phyloP scores from a whole-genome alignment of 208 protist genomes.

The Angomonas ambiguus region DNA sequence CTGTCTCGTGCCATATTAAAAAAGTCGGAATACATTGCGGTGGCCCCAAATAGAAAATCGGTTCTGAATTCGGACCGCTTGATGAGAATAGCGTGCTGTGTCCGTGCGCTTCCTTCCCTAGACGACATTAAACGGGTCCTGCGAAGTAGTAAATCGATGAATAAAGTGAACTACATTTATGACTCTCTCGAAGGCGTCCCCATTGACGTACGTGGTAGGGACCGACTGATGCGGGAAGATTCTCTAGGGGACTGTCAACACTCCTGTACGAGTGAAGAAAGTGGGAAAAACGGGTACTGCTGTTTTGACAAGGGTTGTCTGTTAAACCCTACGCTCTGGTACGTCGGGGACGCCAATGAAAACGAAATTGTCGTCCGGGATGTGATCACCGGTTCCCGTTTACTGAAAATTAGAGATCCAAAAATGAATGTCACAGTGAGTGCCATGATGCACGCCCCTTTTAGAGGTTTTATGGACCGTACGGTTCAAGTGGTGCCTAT shows the following conservation, averaged over 20 bases:
- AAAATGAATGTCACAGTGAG: conserved; percentile 65
- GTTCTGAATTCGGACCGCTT: conserved; percentile 37
- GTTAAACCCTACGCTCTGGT: conserved; percentile 42
- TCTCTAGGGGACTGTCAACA: not conserved
- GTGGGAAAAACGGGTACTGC: not conserved
- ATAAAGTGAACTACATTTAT: conserved; percentile 3
- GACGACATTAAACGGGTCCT: conserved; percentile 49
- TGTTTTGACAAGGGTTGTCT: conserved; percentile 18
- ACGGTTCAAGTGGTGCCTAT: conserved; percentile 62
- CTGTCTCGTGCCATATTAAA: conserved; percentile 21
- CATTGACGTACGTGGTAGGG: conserved; percentile 20
- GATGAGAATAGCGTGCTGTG: conserved; percentile 50
- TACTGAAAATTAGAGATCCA: conserved; percentile 58
- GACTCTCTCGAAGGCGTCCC: conserved; percentile 16
- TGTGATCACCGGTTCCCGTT: conserved; percentile 32
- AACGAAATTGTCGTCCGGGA: conserved; percentile 54
- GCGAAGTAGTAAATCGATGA: conserved; percentile 9
- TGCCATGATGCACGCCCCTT: conserved; percentile 72
- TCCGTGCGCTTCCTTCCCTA: conserved; percentile 55
- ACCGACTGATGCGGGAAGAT: not conserved
- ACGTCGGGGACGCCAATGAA: conserved; percentile 39
- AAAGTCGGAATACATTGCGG: conserved; percentile 32
- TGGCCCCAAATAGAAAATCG: conserved; percentile 36
- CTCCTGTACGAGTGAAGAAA: not conserved
- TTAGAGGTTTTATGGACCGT: conserved; percentile 70